These are phyloP conservation scores for Pseudognaphalium luteoalbum DNA, from an alignment of 129 eudicot species.

Conservation along the genomic window DNA sequence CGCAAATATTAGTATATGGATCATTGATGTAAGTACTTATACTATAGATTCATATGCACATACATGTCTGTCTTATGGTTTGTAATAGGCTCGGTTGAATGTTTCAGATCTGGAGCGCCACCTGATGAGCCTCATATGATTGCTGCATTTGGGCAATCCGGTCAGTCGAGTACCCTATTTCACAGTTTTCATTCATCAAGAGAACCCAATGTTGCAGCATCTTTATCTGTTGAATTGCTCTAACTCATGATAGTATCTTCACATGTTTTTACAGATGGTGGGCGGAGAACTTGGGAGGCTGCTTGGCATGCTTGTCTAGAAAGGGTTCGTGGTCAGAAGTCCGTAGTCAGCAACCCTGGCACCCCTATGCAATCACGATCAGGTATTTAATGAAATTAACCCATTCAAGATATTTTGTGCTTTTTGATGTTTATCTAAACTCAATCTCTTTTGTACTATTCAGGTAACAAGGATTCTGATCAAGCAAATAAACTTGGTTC, in stretches of 20 bases:
- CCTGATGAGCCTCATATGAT: conserved; percentile 96
- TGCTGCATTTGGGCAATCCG: conserved; percentile 89
- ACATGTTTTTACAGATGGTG: conserved; percentile 53
- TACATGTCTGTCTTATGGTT: conserved; percentile 5
- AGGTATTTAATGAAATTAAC: conserved; percentile 38
- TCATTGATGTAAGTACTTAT: conserved; percentile 70
- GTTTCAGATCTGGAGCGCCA: conserved; percentile 77
- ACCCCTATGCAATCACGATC: conserved; percentile 57
- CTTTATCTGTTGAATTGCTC: not conserved
- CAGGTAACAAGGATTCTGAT: conserved; percentile 58
- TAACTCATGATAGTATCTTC: not conserved
- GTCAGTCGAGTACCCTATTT: conserved; percentile 40
- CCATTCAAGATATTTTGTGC: not conserved
- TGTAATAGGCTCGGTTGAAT: conserved; percentile 12
- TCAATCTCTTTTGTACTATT: conserved; percentile 6
- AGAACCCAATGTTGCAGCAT: not conserved
- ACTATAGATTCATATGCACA: conserved; percentile 14
- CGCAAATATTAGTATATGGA: conserved; percentile 94
- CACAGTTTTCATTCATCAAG: not conserved
- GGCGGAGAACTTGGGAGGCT: conserved; percentile 76
- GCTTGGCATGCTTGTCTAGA: conserved; percentile 78
- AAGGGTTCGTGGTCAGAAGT: conserved; percentile 57
- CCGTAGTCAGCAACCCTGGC: conserved; percentile 43
- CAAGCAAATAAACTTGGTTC: conserved; percentile 45
- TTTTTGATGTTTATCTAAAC: conserved; percentile 19